Conservation (phyloP, 106 monocot species). For the Allium sativum region DNA sequence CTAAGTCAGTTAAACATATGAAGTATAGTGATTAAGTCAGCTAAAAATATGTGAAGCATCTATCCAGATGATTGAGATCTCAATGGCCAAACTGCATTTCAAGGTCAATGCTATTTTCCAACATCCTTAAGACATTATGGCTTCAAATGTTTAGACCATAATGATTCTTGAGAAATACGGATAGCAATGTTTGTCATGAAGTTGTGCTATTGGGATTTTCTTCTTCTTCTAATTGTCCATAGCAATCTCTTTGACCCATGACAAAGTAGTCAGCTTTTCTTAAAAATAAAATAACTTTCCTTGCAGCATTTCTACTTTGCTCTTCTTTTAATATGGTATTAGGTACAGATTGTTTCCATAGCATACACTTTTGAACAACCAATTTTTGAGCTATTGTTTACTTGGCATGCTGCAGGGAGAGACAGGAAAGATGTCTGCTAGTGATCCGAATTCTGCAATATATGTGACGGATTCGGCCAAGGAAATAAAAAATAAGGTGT, state of each 20-base stretch:
- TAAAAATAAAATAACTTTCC: too few relatives aligned
- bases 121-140: too few relatives aligned
- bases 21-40: too few relatives aligned
- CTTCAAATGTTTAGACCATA: neutral
- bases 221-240: too few relatives aligned
- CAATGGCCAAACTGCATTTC: neutral
- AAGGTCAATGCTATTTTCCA: too few relatives aligned
- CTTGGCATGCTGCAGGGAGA: conserved; percentile 48
- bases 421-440: conserved; percentile 94
- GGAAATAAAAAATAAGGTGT: conserved; percentile 94
- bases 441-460: conserved; percentile 98
- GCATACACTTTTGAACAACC: neutral
- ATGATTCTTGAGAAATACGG: neutral
- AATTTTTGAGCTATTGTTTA: neutral
- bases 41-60: too few relatives aligned
- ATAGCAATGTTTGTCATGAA: too few relatives aligned
- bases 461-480: conserved; percentile 91
- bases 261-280: too few relatives aligned
- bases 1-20: too few relatives aligned
- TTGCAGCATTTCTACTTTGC: neutral
- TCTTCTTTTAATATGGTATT: neutral
- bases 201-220: too few relatives aligned
- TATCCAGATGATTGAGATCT: neutral
- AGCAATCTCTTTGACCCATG: too few relatives aligned
- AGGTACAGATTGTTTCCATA: neutral